Percentiles rank a stretch among this genome's conserved stretches.
phyloP scores from a whole-genome alignment of 352 stramenopile species.

The Aphanomyces euteiches region DNA sequence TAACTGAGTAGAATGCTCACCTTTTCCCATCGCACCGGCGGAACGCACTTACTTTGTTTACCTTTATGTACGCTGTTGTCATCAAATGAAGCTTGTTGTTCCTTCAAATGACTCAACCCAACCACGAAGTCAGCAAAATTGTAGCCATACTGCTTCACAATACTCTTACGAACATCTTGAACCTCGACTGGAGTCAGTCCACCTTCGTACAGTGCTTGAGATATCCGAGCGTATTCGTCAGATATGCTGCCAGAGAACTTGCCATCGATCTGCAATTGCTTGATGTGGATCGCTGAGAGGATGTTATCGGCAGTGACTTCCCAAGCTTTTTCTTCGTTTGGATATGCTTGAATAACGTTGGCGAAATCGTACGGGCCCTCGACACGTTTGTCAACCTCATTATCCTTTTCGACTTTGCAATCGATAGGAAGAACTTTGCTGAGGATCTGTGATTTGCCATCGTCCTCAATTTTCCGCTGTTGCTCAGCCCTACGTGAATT shows the following conservation, averaged over 20 bases:
- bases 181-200: background rate
- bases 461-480: background rate
- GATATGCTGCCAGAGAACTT: background rate
- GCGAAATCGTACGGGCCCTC: background rate
- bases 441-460: background rate
- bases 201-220: background rate
- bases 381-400: background rate
- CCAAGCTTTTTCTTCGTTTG: conserved; percentile 22
- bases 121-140: conserved; percentile 25
- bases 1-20: background rate
- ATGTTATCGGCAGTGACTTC: conserved; percentile 25
- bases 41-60: background rate
- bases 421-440: background rate
- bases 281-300: conserved; percentile 25
- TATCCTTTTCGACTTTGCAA: background rate
- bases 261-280: conserved; percentile 23
- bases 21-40: conserved; percentile 20
- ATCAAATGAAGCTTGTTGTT: background rate
- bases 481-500: background rate
- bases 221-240: conserved; percentile 10
- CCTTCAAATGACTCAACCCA: background rate
- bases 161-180: conserved; percentile 19
- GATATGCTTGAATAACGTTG: conserved; percentile 19
- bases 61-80: background rate
- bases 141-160: conserved; percentile 29